Evolutionary conservation across 2,329 filamentous ascomycete species (phyloP), one percentile per base, ranked within the genome.

Genomic region (Amylocarpus encephaloides): DNA sequence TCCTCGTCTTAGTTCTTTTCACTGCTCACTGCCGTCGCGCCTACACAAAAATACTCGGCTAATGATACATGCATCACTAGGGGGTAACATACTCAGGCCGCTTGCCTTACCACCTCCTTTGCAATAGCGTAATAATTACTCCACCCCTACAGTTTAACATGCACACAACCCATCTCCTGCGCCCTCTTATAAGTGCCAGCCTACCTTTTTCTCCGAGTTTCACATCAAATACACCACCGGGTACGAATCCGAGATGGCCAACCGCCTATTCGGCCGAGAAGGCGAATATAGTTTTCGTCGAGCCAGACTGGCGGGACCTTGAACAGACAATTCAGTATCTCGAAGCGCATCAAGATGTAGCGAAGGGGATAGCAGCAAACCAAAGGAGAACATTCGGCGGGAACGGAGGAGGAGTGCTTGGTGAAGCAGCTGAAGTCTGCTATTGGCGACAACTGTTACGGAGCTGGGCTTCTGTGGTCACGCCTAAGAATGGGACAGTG

Each of bases 41-140:
- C 22, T 26, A 7, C 22, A 4, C 22, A 7, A 26, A 7, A 26
- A 26, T 26, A 26, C 22, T 26, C 22, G 22, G 22, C 22, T 42
- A 19, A 26, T 19, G 13, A 22, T 41, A 29, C 16, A 16, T 30
- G 6, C 30, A 6, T 4, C 9, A 29, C 11, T 16, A 64, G 64
- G 75, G 75, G 5, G 66, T 78, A n/a, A 71, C 73, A 3, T 78
- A 78, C 64, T 73, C 69, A 48, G 75, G 75, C 1, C 70, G 75
- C 11, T 71, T 78, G 50, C 73, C 72, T 52, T 77, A 73, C 58
- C 70, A 77, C 60, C 73, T 73, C 63, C 70, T 76, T 43, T 78
- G 75, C 59, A 67, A 60, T 9, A 73, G 70, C 54, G 71, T 77
- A 0, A 66, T 76, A 3, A 57, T 78, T 34, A 71, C 71, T 2